Percentiles rank a stretch among this genome's conserved stretches.
Conservation (phyloP, 2,329 filamentous ascomycete genomes). For the Hansfordia pulvinata region DNA sequence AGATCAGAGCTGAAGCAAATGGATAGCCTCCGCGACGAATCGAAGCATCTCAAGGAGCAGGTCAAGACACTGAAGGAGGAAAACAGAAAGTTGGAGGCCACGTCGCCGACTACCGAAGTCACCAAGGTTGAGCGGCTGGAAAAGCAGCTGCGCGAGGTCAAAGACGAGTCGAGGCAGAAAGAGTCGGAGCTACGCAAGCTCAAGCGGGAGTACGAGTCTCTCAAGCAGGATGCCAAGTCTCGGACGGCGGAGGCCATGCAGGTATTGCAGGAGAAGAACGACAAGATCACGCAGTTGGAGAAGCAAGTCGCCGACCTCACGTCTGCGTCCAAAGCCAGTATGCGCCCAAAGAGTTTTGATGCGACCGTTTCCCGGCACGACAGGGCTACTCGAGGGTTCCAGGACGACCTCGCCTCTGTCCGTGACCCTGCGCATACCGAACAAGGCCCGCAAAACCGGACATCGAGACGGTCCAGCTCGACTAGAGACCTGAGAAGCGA, state of each 20-base stretch:
- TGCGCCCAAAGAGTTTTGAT: constrained; percentile 4
- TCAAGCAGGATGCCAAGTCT: constrained; percentile 38
- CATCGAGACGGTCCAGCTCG: constrained; percentile 11
- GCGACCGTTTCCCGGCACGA: constrained; percentile 6
- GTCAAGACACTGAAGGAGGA: constrained; percentile 33
- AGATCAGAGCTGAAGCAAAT: constrained; percentile 39
- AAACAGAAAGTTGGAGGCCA: too few species aligned
- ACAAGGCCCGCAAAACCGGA: constrained; percentile 5
- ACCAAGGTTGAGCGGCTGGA: constrained; percentile 22
- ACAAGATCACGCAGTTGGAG: constrained; percentile 41
- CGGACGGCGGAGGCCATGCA: constrained; percentile 40
- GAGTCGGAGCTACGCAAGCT: constrained; percentile 35
- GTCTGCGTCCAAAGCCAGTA: constrained; percentile 7
- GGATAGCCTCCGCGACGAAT: constrained; percentile 34
- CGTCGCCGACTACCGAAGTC: constrained; percentile 28
- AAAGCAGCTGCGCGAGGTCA: constrained; percentile 26
- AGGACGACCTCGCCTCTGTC: constrained; percentile 12
- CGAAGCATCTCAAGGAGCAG: constrained; percentile 35
- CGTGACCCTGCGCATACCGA: constrained; percentile 10
- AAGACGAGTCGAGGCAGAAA: constrained; percentile 29
- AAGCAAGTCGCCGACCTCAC: constrained; percentile 35
- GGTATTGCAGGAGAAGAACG: constrained; percentile 41
- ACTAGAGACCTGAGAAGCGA: constrained; percentile 9
- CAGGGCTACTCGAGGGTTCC: constrained; percentile 11
- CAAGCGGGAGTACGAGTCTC: constrained; percentile 36